These are phyloP conservation scores for Pichia gijzeniarum DNA, from an alignment of 805 yeast genomes.

Conservation along the genomic window DNA sequence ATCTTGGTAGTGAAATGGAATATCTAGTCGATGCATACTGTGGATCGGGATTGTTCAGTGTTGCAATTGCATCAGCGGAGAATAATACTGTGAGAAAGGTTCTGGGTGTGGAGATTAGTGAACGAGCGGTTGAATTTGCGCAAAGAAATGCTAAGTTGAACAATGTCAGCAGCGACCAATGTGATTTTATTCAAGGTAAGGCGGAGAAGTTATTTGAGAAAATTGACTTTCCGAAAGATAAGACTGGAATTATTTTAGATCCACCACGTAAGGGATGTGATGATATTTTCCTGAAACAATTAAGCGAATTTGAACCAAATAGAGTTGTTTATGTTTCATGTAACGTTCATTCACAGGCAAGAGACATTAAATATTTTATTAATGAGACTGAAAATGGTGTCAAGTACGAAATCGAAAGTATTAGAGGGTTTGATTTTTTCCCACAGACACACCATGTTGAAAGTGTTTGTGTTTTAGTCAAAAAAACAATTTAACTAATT, in stretches of 20 bases:
- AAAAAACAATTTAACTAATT: constrained; percentile 11
- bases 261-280: constrained; percentile 99
- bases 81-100: constrained; percentile 66
- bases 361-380: constrained; percentile 83
- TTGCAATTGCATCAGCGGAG: constrained; percentile 54
- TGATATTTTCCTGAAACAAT: constrained; percentile 75
- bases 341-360: constrained; percentile 95
- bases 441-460: constrained; percentile 58
- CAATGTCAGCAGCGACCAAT: constrained; percentile 52
- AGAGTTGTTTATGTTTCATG: constrained; percentile 92
- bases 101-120: constrained; percentile 90
- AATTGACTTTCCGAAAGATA: constrained; percentile 64
- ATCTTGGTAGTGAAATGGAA: constrained; percentile 39
- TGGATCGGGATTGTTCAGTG: constrained; percentile 90
- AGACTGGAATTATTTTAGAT: constrained; percentile 87
- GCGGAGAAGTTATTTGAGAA: constrained; percentile 84
- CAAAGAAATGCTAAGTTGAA: constrained; percentile 71
- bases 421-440: constrained; percentile 93
- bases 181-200: constrained; percentile 82
- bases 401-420: constrained; percentile 65
- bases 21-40: constrained; percentile 92
- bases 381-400: constrained; percentile 56
- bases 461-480: constrained; percentile 40
- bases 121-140: constrained; percentile 87
- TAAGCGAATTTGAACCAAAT: constrained; percentile 76